Percentiles rank a stretch among this genome's conserved stretches.
Evolutionary conservation across 176 grass and related monocot genomes (phyloP).

Genomic region (bread wheat (Triticum aestivum)): DNA sequence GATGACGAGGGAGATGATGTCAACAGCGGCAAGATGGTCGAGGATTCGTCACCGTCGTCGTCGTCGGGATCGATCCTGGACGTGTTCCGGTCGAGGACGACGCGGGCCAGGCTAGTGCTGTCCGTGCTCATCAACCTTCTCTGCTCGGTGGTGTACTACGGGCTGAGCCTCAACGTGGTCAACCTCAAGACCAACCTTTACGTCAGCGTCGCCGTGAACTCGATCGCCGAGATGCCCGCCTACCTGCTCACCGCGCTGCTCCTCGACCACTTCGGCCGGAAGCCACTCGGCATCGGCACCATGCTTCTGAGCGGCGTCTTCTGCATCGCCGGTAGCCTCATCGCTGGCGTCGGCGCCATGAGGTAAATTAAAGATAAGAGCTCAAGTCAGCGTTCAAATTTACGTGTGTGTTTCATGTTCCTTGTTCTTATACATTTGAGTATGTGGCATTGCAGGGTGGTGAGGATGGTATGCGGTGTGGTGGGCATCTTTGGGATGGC

Average conservation of each 20-base stretch:
- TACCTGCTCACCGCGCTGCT: conserved; percentile 43
- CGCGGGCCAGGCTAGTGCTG: conserved; percentile 42
- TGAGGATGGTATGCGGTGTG: conserved; percentile 70
- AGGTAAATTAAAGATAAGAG: conserved; percentile 7
- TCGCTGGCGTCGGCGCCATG: conserved; percentile 34
- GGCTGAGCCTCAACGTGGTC: conserved; percentile 89
- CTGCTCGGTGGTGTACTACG: conserved; percentile 1
- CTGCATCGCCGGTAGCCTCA: conserved; percentile 60
- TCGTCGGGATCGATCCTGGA: conserved; percentile 62
- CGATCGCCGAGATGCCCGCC: conserved; percentile 60
- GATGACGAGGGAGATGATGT: conserved; percentile 41
- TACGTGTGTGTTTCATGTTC: not conserved
- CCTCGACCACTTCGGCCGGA: conserved; percentile 47
- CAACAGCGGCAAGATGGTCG: not conserved
- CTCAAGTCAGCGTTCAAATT: not conserved
- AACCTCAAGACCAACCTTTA: conserved; percentile 96
- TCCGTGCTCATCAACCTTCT: conserved; percentile 44
- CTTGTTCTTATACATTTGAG: not conserved
- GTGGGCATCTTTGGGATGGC: conserved; percentile 90
- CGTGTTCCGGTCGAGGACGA: conserved; percentile 57
- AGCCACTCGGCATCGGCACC: conserved; percentile 37
- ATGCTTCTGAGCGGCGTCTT: conserved; percentile 75
- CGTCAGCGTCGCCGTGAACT: conserved; percentile 61
- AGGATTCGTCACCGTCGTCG: not conserved
- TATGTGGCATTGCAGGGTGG: conserved; percentile 28